Evolutionary conservation across 345 rosid species (phyloP), one percentile per base, ranked within the genome.

Genomic region (Firmiana major): DNA sequence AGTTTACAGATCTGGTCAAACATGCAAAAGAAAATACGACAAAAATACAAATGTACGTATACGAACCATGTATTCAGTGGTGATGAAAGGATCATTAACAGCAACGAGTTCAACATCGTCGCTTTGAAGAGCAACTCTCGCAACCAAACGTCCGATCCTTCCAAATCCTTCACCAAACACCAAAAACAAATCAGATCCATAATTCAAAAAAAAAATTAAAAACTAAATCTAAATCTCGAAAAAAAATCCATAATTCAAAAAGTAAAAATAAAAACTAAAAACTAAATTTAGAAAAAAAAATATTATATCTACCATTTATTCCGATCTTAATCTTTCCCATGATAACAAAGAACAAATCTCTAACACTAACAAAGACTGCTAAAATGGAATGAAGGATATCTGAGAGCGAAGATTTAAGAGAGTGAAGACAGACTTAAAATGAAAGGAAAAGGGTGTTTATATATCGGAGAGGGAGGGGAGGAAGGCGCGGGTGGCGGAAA

Each of bases 111-210:
- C 93, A 12, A 89, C 86, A 66, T 91, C 93, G 69, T 88, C 88
- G 65, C 93, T 86, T 78, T 88, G 89, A 82, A 89, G 80, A 16
- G 93, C 93, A 36, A 91, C 92, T 73, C 87, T 88, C 4, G 90
- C 96, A 26, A 89, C 92, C 85, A 91, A 71, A 53, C 96, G 89
- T 4, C 93, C 91, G 78, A 91, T 91, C 81, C 96, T 91, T 81
- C 96, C 93, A 63, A 91, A 91, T 71, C 93, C 96, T 91, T 62
- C 45, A 63, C 16, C n/a, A n/a, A 68, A 28, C n/a, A 10, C 10
- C 38, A 59, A 15, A 1, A 16, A 59, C 46, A 26, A 70, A 54
- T 43, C 57, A 69, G 40, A 65, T 54, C 34, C 17, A 62, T 19
- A 15, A 45, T 3, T 42, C 0, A 13, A 72, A 31, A 31, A 31